A percentile compares a stretch with the other conserved stretches of the same genome.
Conservation (phyloP, 164 flowering plant species). For the Euptelea pleiosperma region DNA sequence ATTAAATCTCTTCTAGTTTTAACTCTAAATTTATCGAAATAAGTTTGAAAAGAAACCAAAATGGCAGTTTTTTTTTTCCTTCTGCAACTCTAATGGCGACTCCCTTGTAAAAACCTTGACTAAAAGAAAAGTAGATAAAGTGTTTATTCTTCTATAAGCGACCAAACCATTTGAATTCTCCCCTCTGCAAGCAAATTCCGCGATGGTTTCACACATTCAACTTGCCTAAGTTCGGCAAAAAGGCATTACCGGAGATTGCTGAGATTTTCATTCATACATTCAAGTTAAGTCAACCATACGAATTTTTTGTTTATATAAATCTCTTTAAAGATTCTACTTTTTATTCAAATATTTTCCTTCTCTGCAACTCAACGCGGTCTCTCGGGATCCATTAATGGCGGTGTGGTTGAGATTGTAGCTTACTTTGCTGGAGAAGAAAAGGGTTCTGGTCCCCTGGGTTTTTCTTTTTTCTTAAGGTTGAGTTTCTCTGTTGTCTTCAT, state of each 20-base stretch:
- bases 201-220: slow-evolving; percentile 12
- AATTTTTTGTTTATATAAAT: slow-evolving; percentile 12
- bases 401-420: slow-evolving; percentile 24
- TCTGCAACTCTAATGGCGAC: slow-evolving; percentile 28
- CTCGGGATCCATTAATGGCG: slow-evolving; percentile 10
- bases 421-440: slow-evolving; percentile 37
- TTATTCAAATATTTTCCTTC: slow-evolving; percentile 10
- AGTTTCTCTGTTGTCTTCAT: too few species aligned
- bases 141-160: slow-evolving; percentile 16
- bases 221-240: slow-evolving; percentile 44
- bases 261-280: slow-evolving; percentile 11
- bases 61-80: background rate
- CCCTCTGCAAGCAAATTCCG: slow-evolving; percentile 22
- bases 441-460: slow-evolving; percentile 4
- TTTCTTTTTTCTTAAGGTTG: too few species aligned
- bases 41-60: background rate
- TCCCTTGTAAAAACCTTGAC: slow-evolving; percentile 19
- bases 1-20: too few species aligned
- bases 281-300: slow-evolving; percentile 31
- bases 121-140: background rate
- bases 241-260: slow-evolving; percentile 24
- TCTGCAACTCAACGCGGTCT: slow-evolving; percentile 17
- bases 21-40: background rate
- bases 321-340: slow-evolving; percentile 2
- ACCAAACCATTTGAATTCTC: too few species aligned